Percentiles rank a stretch among this genome's conserved stretches.
These are phyloP conservation scores for Zostera marina DNA, from an alignment of 116 monocot species.

Conservation along the genomic window DNA sequence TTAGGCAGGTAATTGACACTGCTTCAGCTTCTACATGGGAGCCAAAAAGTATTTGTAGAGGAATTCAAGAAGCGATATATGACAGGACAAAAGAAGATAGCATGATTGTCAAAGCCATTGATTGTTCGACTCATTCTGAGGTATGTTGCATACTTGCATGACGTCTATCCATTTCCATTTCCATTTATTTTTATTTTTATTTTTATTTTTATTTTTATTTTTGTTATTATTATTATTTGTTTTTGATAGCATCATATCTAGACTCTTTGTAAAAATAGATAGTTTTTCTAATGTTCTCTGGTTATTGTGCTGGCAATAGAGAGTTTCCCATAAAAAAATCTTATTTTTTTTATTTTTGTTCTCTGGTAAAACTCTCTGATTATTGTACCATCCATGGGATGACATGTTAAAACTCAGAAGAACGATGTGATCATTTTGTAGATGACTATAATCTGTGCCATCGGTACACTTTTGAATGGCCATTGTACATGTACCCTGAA, in stretches of 20 bases:
- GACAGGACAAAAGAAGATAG: conserved; percentile 34
- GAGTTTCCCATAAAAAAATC: not conserved
- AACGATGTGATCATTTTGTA: not conserved
- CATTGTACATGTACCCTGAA: too few species aligned
- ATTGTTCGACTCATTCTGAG: conserved; percentile 58
- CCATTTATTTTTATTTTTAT: too few species aligned
- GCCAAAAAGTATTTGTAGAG: conserved; percentile 67
- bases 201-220: too few species aligned
- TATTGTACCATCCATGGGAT: not conserved
- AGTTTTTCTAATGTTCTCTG: too few species aligned
- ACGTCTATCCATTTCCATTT: too few species aligned
- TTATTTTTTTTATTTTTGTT: not conserved
- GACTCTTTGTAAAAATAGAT: too few species aligned
- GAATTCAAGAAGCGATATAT: conserved; percentile 48
- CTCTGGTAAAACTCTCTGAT: not conserved
- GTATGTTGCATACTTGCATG: conserved; percentile 13
- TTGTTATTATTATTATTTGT: not conserved
- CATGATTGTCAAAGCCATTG: conserved; percentile 39
- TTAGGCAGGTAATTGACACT: conserved; percentile 47
- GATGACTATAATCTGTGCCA: not conserved
- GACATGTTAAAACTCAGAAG: not conserved
- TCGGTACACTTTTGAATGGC: not conserved
- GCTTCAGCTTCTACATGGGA: conserved; percentile 67
- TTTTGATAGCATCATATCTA: not conserved
- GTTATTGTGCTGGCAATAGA: too few species aligned